phyloP scores from a whole-genome alignment of 2,329 filamentous ascomycete genomes.

The Aspergillus fumigatus region DNA sequence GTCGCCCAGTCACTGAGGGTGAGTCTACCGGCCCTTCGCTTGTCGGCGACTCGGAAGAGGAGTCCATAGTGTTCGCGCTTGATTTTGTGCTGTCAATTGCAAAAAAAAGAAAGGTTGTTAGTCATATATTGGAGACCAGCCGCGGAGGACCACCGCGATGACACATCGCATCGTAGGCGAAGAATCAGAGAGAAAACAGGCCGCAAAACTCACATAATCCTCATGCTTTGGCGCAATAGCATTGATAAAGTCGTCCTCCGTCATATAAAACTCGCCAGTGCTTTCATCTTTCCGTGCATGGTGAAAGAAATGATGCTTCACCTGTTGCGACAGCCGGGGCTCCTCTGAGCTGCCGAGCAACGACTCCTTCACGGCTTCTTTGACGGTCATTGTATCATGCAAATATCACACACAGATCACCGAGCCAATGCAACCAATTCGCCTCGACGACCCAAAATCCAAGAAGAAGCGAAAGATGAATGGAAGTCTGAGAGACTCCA shows the following conservation, averaged over 20 bases:
- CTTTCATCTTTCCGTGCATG: conserved; percentile 71
- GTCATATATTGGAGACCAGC: conserved; percentile 1
- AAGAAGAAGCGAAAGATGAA: conserved; percentile 4
- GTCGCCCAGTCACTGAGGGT: conserved; percentile 81
- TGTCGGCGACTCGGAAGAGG: conserved; percentile 87
- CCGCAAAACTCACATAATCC: conserved; percentile 71
- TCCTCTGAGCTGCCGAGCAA: conserved; percentile 61
- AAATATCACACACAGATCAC: conserved; percentile 6
- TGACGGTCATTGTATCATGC: conserved; percentile 47
- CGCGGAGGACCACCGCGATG: conserved; percentile 3
- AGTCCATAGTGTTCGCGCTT: conserved; percentile 92
- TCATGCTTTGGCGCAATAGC: conserved; percentile 81
- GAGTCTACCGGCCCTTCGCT: conserved; percentile 66
- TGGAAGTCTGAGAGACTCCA: conserved; percentile 2
- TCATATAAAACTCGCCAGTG: conserved; percentile 74
- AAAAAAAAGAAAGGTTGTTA: conserved; percentile 14
- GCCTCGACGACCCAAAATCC: conserved; percentile 4
- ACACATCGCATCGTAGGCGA: conserved; percentile 10
- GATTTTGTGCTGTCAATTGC: conserved; percentile 77
- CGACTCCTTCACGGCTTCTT: conserved; percentile 72
- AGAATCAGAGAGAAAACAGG: neutral
- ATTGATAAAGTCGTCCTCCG: conserved; percentile 79
- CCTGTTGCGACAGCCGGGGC: conserved; percentile 66
- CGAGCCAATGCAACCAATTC: conserved; percentile 6
- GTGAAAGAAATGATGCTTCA: conserved; percentile 69